Base-by-base conservation (phyloP, 805 yeast genomes). In the Monosporozyma unispora region DNA sequence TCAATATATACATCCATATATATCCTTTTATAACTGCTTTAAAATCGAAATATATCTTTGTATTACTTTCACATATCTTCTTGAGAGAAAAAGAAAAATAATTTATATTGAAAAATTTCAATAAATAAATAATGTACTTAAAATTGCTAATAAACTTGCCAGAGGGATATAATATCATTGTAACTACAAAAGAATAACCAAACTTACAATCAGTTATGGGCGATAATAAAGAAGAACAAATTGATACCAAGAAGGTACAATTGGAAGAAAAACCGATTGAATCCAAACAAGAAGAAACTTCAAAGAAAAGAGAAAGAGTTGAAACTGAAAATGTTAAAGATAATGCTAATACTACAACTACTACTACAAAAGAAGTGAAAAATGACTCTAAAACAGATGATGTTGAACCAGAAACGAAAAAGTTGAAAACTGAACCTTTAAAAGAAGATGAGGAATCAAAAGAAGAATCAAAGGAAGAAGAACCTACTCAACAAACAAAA, bases 241-340 rank as follows among this genome's bases (percentile, higher is more conserved):
- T 25, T 25, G 45, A 42, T 19, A 16, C 19, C 39, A 35, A 44
- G 28, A 18, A 23, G 22, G 31, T 16, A 4, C 29, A n/a, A 45
- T 22, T 33, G 47, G 25, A 11, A 35, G 23, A 28, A 33, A 44
- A 31, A 25, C 14, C 23, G 37, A 47, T 10, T 31, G n/a, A 42
- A 47, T 23, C 16, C 12, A 41, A 33, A 16, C 23, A 27, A 16
- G 25, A 22, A 25, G 46, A 41, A 16, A 19, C 21, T 18, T 21
- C 45, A 29, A 33, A 48, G 38, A 52, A 53, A 18, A 49, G 51
- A 22, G 19, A 46, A 29, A 47, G 48, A n/a, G 64, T 57, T 47
- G 60, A 62, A 19, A 54, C 50, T 14, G 47, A 52, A 40, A 59
- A 58, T 44, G 57, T 54, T 21, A 60, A 31, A n/a, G 35, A 31